Percentiles rank a stretch among this genome's conserved stretches.
phyloP scores from a whole-genome alignment of 371 early-diverging fungal species.

The Fennellomyces sp. region DNA sequence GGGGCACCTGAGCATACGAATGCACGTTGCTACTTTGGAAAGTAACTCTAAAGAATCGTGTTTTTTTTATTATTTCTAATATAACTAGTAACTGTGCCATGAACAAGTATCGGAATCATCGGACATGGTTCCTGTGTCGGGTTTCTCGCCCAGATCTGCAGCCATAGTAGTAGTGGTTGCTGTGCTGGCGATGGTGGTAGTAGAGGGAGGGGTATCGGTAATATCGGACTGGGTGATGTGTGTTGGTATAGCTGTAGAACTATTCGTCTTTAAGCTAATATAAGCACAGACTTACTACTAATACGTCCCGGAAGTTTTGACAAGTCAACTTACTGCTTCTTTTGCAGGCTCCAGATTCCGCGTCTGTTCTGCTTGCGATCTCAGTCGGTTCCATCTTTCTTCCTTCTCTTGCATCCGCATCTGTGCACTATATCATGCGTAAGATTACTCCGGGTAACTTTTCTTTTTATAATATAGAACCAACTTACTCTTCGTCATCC shows the following conservation, averaged over 20 bases:
- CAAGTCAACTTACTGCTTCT: neutral
- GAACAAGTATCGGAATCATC: constrained; percentile 6
- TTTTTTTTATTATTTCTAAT: too few species aligned
- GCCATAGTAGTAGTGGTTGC: neutral
- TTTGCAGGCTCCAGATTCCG: too few species aligned
- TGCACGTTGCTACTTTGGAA: too few species aligned
- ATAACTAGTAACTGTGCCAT: constrained; percentile 2
- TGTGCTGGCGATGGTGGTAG: neutral
- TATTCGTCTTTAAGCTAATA: constrained; percentile 5
- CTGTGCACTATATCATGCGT: neutral
- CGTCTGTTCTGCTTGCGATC: constrained; percentile 16
- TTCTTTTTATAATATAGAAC: too few species aligned
- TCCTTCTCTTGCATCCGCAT: constrained; percentile 7
- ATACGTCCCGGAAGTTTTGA: too few species aligned
- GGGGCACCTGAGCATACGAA: too few species aligned
- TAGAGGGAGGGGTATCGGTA: constrained; percentile 1
- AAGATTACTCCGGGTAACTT: too few species aligned
- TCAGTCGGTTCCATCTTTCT: constrained; percentile 12
- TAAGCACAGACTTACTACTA: constrained; percentile 1
- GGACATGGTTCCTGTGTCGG: neutral
- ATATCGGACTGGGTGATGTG: neutral
- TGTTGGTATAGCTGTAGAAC: neutral
- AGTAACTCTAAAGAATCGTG: too few species aligned
- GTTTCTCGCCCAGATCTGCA: neutral
- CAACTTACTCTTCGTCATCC: constrained; percentile 15